These are phyloP conservation scores for Vachellia collinsii DNA, from an alignment of 306 rosid genomes.

Conservation along the genomic window DNA sequence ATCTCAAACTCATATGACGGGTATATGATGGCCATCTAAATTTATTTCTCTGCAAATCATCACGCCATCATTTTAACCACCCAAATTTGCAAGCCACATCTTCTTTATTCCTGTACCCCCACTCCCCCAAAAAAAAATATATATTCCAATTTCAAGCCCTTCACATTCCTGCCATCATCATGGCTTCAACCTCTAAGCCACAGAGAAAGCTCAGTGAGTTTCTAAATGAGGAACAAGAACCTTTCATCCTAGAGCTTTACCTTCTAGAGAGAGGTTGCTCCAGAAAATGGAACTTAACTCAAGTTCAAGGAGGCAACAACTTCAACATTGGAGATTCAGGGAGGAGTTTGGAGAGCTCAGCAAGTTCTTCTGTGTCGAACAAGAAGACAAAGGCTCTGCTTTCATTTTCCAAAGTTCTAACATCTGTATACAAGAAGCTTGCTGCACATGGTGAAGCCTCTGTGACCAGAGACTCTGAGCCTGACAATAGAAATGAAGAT, in stretches of 20 bases:
- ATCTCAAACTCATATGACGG: background rate
- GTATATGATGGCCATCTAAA: background rate
- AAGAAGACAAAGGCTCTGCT: constrained; percentile 41
- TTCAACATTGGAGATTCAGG: constrained; percentile 39
- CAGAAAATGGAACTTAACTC: constrained; percentile 37
- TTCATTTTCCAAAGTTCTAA: constrained; percentile 47
- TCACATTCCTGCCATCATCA: constrained; percentile 23
- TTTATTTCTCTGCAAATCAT: constrained; percentile 6
- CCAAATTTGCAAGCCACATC: constrained; percentile 4
- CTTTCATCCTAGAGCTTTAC: constrained; percentile 68
- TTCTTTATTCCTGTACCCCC: background rate
- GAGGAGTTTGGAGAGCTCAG: constrained; percentile 37
- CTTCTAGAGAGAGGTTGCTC: constrained; percentile 64
- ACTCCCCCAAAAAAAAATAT: background rate
- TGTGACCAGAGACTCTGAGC: constrained; percentile 28
- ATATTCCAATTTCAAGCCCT: constrained; percentile 19
- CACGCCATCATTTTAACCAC: constrained; percentile 11
- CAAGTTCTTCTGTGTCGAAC: constrained; percentile 33
- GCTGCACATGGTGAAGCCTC: constrained; percentile 30
- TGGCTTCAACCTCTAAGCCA: constrained; percentile 62
- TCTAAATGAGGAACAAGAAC: constrained; percentile 77
- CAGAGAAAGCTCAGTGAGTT: constrained; percentile 65
- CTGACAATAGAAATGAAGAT: constrained; percentile 32
- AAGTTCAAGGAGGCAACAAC: background rate
- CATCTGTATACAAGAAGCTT: constrained; percentile 53